Conservation (phyloP, 345 rosid genomes). For the Salix suchowensis region DNA sequence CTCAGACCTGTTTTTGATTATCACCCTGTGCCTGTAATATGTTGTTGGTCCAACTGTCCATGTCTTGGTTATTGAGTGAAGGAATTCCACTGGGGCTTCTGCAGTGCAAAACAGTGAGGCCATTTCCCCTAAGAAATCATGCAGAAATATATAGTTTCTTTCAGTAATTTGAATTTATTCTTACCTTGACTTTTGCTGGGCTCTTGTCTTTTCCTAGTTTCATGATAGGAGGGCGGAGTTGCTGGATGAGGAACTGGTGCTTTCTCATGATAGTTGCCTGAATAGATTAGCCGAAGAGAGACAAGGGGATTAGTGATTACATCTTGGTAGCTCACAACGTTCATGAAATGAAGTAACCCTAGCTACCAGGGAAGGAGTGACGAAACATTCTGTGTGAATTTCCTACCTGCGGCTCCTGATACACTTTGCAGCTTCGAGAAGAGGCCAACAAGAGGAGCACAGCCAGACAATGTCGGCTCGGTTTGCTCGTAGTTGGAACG, state of each 20-base stretch:
- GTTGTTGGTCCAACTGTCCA: conserved; percentile 48
- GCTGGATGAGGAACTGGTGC: conserved; percentile 28
- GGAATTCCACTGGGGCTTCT: conserved; percentile 42
- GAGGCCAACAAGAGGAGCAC: conserved; percentile 31
- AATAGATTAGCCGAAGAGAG: neutral
- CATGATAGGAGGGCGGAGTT: conserved; percentile 22
- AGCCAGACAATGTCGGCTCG: conserved; percentile 20
- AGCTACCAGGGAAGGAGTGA: neutral
- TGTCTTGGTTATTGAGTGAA: conserved; percentile 58
- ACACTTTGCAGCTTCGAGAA: conserved; percentile 24
- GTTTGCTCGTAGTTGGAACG: conserved; percentile 27
- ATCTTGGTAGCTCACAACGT: neutral
- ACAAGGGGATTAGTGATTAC: neutral
- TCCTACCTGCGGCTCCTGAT: conserved; percentile 4
- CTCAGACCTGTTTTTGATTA: conserved; percentile 50
- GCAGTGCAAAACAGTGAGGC: neutral
- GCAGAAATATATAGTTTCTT: too few species aligned
- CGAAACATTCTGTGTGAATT: too few species aligned
- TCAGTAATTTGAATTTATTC: too few species aligned
- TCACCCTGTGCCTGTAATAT: conserved; percentile 65
- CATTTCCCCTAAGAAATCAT: neutral
- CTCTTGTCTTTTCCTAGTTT: conserved; percentile 9
- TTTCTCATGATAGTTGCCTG: conserved; percentile 32
- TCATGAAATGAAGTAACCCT: neutral
- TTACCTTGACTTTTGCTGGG: conserved; percentile 32